Evolutionary conservation across 176 grass and related monocot species (phyloP), one percentile per base, ranked within the genome.

Genomic region (Triticum monococcum): DNA sequence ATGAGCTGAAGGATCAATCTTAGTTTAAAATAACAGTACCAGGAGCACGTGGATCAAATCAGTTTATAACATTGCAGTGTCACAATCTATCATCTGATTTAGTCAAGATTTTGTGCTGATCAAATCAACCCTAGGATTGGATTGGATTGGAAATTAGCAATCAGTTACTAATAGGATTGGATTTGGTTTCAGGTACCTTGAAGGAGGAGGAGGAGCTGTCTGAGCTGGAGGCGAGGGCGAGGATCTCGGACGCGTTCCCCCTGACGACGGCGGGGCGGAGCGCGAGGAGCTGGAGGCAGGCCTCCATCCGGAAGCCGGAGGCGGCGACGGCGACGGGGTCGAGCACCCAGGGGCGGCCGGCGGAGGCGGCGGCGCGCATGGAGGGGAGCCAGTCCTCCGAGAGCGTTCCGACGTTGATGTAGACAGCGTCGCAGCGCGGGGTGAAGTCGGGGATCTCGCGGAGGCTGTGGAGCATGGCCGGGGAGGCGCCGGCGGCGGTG

Each of bases 241-340:
- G 90, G 64, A 98, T 98, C 88, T 98, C 91, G 2, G 96, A 98
- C 0, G 91, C 91, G 46, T 95, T 98, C n/a, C 96, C 96, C 79
- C 93, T 88, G 36, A 95, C 88, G 32, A 95, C 88, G 8, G 88
- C 82, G 23, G 93, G 93, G n/a, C 75, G 35, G 77, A 93, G 84
- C 3, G 60, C 69, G 20, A 98, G 73, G 60, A 98, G 84, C n/a
- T 81, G 61, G 56, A 95, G 91, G 81, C 96, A 98, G 7, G 90
- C 78, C 62, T 95, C 88, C 91, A 98, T 94, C 64, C 93, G 88
- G 84, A 92, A 95, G 5, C 81, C 85, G 3, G 96, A 95, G 36
- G 88, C 96, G 0, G 91, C 92, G 14, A 41, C 86, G 5, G 96
- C 96, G 18, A 92, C 93, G 25, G 96, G 93, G 40, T 95, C 93